Conservation (phyloP, 1,139 yeast genomes). For the Nakaseomyces sp. region DNA sequence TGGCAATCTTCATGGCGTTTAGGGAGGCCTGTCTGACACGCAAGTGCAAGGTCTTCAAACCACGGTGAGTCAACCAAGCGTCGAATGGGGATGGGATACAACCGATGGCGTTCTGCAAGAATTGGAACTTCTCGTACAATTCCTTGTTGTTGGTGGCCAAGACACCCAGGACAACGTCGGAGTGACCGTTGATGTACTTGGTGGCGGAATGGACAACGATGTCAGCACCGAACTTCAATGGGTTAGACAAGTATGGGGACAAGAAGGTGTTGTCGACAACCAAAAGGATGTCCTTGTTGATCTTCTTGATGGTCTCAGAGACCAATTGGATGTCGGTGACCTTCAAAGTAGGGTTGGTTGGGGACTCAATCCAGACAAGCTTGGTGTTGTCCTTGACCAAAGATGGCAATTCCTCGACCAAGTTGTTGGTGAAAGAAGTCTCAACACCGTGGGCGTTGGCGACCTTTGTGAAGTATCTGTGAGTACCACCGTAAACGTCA, state of each 20-base stretch:
- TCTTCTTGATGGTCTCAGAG: conserved; percentile 42
- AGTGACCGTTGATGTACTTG: conserved; percentile 86
- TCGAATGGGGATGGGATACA: conserved; percentile 87
- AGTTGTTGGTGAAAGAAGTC: conserved; percentile 58
- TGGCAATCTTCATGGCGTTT: conserved; percentile 65
- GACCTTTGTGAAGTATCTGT: conserved; percentile 81
- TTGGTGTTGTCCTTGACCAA: conserved; percentile 55
- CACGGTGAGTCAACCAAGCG: conserved; percentile 89
- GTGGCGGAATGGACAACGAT: conserved; percentile 84
- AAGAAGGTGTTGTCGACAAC: conserved; percentile 92
- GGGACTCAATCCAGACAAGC: conserved; percentile 84
- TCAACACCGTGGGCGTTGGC: conserved; percentile 73
- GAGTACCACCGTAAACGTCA: conserved; percentile 91
- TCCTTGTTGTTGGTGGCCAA: conserved; percentile 59
- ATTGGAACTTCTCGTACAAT: conserved; percentile 57
- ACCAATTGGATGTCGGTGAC: conserved; percentile 64
- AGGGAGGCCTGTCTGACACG: conserved; percentile 63
- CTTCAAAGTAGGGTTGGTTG: conserved; percentile 78
- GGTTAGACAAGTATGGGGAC: conserved; percentile 87
- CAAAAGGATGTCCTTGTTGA: conserved; percentile 43
- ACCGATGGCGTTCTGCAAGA: conserved; percentile 82
- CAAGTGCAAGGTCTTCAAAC: conserved; percentile 78
- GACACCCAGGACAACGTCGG: conserved; percentile 85
- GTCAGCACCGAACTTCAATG: conserved; percentile 76
- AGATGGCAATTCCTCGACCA: conserved; percentile 49